Percentiles rank a stretch among this genome's conserved stretches.
phyloP scores from a whole-genome alignment of 768 basidiomycete genomes.

The Xanthoconium purpureum region DNA sequence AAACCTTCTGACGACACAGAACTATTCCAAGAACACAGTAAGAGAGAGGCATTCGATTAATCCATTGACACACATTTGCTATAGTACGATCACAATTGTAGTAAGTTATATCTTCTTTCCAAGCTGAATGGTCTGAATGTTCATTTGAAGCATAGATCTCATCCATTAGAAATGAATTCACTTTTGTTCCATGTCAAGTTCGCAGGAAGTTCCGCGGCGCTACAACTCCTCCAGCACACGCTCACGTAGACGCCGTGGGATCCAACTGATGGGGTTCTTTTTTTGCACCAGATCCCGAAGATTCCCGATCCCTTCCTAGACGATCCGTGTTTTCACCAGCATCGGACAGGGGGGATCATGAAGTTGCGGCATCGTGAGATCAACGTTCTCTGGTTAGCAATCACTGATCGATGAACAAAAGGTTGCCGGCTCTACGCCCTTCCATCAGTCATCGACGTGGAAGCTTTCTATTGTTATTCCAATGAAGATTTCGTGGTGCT shows the following conservation, averaged over 20 bases:
- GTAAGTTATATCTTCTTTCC: constrained; percentile 10
- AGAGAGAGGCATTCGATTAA: constrained; percentile 20
- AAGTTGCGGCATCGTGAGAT: constrained; percentile 9
- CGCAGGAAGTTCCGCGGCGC: neutral
- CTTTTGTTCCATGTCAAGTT: neutral
- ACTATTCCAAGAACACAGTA: constrained; percentile 10
- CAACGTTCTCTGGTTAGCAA: neutral
- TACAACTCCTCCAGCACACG: neutral
- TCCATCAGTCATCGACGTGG: neutral
- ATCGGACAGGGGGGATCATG: neutral
- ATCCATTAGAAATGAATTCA: neutral
- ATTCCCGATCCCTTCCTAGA: constrained; percentile 6
- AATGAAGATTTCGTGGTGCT: neutral
- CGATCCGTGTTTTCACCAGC: neutral
- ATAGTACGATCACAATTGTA: constrained; percentile 6
- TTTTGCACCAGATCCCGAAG: constrained; percentile 4
- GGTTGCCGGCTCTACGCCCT: neutral
- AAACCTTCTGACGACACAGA: constrained; percentile 11
- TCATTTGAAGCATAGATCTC: constrained; percentile 9
- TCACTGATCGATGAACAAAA: neutral
- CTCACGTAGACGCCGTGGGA: neutral
- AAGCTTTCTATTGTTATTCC: constrained; percentile 1
- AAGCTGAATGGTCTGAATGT: neutral
- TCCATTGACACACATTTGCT: neutral
- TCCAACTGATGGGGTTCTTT: neutral